A percentile compares a stretch with the other conserved stretches of the same genome.
Conservation (phyloP, 1,284 basidiomycete genomes). For the Microbotryum silenes-acaulis region DNA sequence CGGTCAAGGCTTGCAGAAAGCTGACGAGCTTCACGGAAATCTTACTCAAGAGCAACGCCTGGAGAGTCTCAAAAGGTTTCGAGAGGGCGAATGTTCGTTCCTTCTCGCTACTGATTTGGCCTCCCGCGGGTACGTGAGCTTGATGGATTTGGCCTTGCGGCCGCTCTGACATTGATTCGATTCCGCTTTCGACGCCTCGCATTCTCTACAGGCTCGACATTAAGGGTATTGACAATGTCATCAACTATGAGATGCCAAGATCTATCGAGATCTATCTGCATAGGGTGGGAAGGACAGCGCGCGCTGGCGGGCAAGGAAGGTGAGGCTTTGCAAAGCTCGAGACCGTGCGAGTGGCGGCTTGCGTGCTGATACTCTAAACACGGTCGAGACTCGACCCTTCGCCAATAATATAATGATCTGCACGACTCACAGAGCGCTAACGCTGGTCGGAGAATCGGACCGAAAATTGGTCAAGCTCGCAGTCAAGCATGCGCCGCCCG, state of each 20-base stretch:
- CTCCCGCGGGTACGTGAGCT: constrained; percentile 27
- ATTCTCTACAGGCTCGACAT: constrained; percentile 38
- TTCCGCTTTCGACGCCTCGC: constrained; percentile 2
- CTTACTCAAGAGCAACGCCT: constrained; percentile 90
- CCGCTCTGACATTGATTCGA: not conserved
- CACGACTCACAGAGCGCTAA: constrained; percentile 63
- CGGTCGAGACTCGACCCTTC: not conserved
- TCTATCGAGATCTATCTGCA: constrained; percentile 91
- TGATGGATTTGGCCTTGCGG: too few relatives aligned
- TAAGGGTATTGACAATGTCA: constrained; percentile 39
- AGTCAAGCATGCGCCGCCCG: constrained; percentile 77
- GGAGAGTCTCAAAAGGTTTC: constrained; percentile 74
- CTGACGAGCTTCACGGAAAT: constrained; percentile 89
- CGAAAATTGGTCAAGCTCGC: constrained; percentile 93
- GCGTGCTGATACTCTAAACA: too few relatives aligned
- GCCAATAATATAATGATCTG: not conserved
- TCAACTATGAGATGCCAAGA: constrained; percentile 93
- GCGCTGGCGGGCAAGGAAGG: constrained; percentile 87
- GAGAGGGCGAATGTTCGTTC: constrained; percentile 75
- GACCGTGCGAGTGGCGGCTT: constrained; percentile 3
- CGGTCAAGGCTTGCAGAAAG: constrained; percentile 56
- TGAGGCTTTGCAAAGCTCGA: constrained; percentile 42
- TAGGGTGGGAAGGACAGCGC: constrained; percentile 90
- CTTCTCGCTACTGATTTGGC: constrained; percentile 52
- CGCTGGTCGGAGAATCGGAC: constrained; percentile 91